A percentile compares a stretch with the other conserved stretches of the same genome.
Conservation (phyloP, 495 filamentous ascomycete species). For the Endocarpon pusillum region DNA sequence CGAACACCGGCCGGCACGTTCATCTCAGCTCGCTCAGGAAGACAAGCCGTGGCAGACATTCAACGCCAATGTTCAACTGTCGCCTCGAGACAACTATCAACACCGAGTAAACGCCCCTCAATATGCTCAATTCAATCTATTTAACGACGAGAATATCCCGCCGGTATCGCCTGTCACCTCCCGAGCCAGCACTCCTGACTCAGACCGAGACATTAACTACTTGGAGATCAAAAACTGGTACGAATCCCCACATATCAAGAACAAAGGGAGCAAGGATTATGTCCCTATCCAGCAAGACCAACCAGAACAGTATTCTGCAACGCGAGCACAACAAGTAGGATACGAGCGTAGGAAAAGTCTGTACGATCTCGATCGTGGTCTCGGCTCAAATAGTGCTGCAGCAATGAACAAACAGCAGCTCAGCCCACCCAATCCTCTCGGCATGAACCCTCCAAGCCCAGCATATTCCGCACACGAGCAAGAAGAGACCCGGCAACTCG, state of each 20-base stretch:
- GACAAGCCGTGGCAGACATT: too few species aligned
- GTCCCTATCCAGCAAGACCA: conserved; percentile 6
- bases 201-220: not conserved
- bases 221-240: not conserved
- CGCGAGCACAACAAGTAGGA: conserved; percentile 23
- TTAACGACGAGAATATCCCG: not conserved
- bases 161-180: not conserved
- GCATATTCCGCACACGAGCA: conserved; percentile 15
- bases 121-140: too few species aligned
- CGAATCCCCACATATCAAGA: conserved; percentile 15
- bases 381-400: conserved; percentile 18
- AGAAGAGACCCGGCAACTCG: conserved; percentile 11
- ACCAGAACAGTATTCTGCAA: conserved; percentile 12
- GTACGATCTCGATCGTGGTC: conserved; percentile 29
- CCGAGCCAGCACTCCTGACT: not conserved
- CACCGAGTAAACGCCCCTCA: too few species aligned
- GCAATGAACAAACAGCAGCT: conserved; percentile 23
- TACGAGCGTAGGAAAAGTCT: conserved; percentile 24
- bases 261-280: conserved; percentile 23
- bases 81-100: too few species aligned
- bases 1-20: too few species aligned
- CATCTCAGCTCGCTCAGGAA: too few species aligned
- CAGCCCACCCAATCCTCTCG: conserved; percentile 22
- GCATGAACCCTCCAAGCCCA: conserved; percentile 36
- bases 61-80: too few species aligned